A percentile compares a stretch with the other conserved stretches of the same genome.
These are phyloP conservation scores for Colletotrichum sp. DNA, from an alignment of 2,329 filamentous ascomycete species.

Conservation along the genomic window DNA sequence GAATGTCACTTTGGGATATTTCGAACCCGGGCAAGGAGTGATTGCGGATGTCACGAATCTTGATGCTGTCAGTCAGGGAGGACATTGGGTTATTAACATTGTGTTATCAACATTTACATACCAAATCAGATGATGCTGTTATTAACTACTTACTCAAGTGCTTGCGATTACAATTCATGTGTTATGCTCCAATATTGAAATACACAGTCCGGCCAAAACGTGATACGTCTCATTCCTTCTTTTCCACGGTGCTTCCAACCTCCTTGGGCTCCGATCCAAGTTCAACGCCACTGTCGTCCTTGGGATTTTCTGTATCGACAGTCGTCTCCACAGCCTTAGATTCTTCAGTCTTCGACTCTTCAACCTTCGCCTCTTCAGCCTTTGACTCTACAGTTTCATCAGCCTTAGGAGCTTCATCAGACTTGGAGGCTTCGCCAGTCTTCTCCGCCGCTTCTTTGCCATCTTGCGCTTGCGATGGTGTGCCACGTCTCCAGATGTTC, in stretches of 20 bases:
- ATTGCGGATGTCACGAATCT: too few species aligned
- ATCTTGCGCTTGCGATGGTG: background rate
- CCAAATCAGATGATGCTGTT: too few species aligned
- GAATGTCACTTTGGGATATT: too few species aligned
- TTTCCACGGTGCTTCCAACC: background rate
- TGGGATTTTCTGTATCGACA: background rate
- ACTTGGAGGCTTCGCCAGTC: background rate
- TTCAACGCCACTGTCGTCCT: background rate
- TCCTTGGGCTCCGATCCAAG: background rate
- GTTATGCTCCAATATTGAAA: too few species aligned
- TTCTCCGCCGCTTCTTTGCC: background rate
- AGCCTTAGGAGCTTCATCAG: background rate
- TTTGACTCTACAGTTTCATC: background rate
- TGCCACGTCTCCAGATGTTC: slow-evolving; percentile 34
- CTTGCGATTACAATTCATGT: too few species aligned
- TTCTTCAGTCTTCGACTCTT: fast-evolving
- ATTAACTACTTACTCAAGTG: too few species aligned
- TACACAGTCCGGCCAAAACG: too few species aligned
- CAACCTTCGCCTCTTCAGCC: fast-evolving
- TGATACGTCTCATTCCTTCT: background rate
- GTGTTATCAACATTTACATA: too few species aligned
- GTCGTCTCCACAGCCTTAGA: background rate
- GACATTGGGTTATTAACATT: too few species aligned
- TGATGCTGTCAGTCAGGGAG: too few species aligned
- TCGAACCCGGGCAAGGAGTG: too few species aligned